Evolutionary conservation across 129 eudicot species (phyloP), one percentile per base, ranked within the genome.

Genomic region (Escallonia herrerae): DNA sequence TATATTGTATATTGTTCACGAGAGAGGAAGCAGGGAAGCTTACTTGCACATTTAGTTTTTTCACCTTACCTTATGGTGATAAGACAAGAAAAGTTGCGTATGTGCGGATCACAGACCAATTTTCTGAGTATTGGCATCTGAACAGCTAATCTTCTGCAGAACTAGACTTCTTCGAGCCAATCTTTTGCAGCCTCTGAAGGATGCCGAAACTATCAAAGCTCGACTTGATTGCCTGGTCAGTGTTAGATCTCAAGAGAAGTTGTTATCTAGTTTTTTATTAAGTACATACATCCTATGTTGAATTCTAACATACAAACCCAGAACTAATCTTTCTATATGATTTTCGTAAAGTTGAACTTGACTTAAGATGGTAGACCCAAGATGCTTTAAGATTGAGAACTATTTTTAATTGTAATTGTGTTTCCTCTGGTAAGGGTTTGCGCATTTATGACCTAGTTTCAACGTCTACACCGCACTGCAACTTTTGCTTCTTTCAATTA

Each of bases 181-280:
- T n/a, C n/a, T n/a, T n/a, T n/a, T n/a, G n/a, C 99, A 94, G 80
- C 99, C 97, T 63, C 75, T 89, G 67, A 89, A 94, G 76, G 95
- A 94, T 59, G 79, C 78, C 55, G 95, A 86, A 75, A 89, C 99
- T 33, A 89, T 94, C 65, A 94, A 86, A 58, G 90, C 99, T 66
- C 85, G 99, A 67, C 96, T 94, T 66, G 96, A 94, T 82, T 94
- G 99, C 83, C 87, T 94, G 89, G 99, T 89, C 50, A 77, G 94
- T 73, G 39, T 55, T 56, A 40, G 33, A 22, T 22, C 33, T 22
- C 33, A 22, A 22, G 33, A 22, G 0, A 22, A 22, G 33, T 22
- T 22, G 33, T 22, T 22, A 22, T 22, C 1, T 22, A 22, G 33
- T 22, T 22, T 22, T 22, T 22, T 22, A 22, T 22, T 22, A 22